Conservation (phyloP, 768 basidiomycete genomes). For the Trametes sanguinea region DNA sequence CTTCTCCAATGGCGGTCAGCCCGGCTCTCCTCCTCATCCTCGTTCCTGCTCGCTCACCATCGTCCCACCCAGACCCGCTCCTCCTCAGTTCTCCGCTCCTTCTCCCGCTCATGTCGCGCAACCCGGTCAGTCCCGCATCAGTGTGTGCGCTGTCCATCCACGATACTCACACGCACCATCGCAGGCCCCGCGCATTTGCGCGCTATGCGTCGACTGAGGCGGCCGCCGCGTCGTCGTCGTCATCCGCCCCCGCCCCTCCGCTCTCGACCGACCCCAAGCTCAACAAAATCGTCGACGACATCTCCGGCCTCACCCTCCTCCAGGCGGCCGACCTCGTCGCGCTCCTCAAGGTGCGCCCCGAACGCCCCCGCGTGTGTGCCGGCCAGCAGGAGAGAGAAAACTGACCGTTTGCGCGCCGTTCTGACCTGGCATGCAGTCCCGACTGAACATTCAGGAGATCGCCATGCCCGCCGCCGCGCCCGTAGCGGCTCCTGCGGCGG, state of each 20-base stretch:
- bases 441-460: conserved; percentile 96
- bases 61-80: conserved; percentile 28
- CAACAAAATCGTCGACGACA: conserved; percentile 87
- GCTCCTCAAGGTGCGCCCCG: conserved; percentile 72
- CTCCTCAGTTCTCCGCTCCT: conserved; percentile 29
- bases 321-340: conserved; percentile 96
- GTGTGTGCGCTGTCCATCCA: neutral
- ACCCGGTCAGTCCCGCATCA: conserved; percentile 25
- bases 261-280: conserved; percentile 67
- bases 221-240: conserved; percentile 44
- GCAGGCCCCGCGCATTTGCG: conserved; percentile 27
- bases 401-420: neutral
- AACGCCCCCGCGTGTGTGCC: neutral
- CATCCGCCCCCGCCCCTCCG: conserved; percentile 42
- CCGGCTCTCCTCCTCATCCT: neutral
- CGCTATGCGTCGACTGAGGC: conserved; percentile 62
- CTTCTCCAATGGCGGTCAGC: conserved; percentile 31
- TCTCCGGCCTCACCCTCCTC: conserved; percentile 82
- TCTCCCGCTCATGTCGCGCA: conserved; percentile 28
- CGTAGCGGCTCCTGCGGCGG: conserved; percentile 55
- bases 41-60: neutral
- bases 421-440: conserved; percentile 51
- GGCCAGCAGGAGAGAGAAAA: neutral
- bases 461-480: conserved; percentile 82
- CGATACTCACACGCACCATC: neutral